Evolutionary conservation across 1,284 basidiomycete genomes (phyloP).

Genomic region (Grifola frondosa): DNA sequence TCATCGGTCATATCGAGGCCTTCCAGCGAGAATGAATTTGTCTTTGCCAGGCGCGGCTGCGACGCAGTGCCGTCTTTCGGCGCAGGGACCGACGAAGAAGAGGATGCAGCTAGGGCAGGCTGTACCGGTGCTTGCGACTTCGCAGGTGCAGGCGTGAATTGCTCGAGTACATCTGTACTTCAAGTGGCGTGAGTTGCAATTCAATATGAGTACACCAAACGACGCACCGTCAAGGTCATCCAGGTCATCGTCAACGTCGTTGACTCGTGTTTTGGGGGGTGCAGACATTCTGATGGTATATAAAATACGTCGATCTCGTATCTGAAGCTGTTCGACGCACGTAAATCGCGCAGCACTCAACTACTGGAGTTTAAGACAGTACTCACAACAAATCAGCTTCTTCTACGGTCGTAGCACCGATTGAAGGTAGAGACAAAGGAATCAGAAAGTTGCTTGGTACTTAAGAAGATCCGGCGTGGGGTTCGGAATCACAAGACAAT

Average conservation of each 20-base stretch:
- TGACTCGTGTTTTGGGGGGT: conserved; percentile 15
- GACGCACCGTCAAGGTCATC: conserved; percentile 73
- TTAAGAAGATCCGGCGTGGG: too few relatives aligned
- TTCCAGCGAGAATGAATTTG: conserved; percentile 31
- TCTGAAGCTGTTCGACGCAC: too few relatives aligned
- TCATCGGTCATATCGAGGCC: conserved; percentile 41
- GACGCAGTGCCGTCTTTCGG: conserved; percentile 7
- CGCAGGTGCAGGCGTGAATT: conserved; percentile 36
- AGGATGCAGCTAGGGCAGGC: conserved; percentile 20
- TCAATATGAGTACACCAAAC: neutral
- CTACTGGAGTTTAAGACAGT: too few relatives aligned
- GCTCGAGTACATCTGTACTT: conserved; percentile 54
- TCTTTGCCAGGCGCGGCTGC: conserved; percentile 25
- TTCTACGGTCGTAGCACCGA: too few relatives aligned
- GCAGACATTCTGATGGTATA: too few relatives aligned
- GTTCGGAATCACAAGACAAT: too few relatives aligned
- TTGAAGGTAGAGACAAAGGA: too few relatives aligned
- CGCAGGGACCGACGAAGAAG: conserved; percentile 1
- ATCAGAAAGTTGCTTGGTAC: too few relatives aligned
- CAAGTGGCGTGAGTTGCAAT: conserved; percentile 5
- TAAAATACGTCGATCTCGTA: too few relatives aligned
- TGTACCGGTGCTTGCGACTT: conserved; percentile 27
- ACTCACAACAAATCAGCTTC: too few relatives aligned
- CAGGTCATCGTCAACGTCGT: conserved; percentile 59
- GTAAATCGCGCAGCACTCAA: too few relatives aligned